Conservation (phyloP, 495 filamentous ascomycete species). For the Daldinia childiae region DNA sequence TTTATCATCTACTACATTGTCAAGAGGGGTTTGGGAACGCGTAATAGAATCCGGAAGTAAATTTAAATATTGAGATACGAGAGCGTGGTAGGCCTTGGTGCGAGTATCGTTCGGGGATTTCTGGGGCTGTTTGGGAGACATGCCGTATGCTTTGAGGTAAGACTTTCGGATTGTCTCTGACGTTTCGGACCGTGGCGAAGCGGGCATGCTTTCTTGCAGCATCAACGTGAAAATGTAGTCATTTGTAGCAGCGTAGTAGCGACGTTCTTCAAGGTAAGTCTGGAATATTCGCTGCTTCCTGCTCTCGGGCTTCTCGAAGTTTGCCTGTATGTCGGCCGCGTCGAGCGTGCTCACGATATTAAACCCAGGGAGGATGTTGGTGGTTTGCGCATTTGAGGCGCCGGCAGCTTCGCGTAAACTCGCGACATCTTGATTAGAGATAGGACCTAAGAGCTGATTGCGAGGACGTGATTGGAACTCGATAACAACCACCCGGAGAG, state of each 20-base stretch:
- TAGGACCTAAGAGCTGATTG: slow-evolving; percentile 68
- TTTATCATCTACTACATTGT: slow-evolving; percentile 40
- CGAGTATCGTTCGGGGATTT: slow-evolving; percentile 41
- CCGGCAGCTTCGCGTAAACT: slow-evolving; percentile 74
- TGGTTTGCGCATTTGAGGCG: slow-evolving; percentile 61
- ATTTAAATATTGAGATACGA: slow-evolving; percentile 53
- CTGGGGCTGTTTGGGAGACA: slow-evolving; percentile 45
- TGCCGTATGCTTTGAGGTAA: slow-evolving; percentile 45
- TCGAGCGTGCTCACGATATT: slow-evolving; percentile 54
- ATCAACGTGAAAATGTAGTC: slow-evolving; percentile 57
- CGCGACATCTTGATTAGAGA: slow-evolving; percentile 73
- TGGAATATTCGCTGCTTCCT: slow-evolving; percentile 71
- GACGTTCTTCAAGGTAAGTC: slow-evolving; percentile 75
- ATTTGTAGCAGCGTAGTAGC: slow-evolving; percentile 62
- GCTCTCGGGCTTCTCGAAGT: slow-evolving; percentile 65
- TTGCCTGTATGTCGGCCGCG: slow-evolving; percentile 58
- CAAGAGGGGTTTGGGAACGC: slow-evolving; percentile 44
- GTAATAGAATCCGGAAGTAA: slow-evolving; percentile 50
- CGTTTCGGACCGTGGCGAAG: slow-evolving; percentile 42
- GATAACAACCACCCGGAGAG: slow-evolving; percentile 79
- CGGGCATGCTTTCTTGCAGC: slow-evolving; percentile 47
- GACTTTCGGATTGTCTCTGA: slow-evolving; percentile 42
- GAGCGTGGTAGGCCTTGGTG: slow-evolving; percentile 48
- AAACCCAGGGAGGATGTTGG: slow-evolving; percentile 56
- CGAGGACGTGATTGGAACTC: slow-evolving; percentile 84